Evolutionary conservation across 2,329 filamentous ascomycete genomes (phyloP).

Genomic region (Trichoderma arundinaceum): DNA sequence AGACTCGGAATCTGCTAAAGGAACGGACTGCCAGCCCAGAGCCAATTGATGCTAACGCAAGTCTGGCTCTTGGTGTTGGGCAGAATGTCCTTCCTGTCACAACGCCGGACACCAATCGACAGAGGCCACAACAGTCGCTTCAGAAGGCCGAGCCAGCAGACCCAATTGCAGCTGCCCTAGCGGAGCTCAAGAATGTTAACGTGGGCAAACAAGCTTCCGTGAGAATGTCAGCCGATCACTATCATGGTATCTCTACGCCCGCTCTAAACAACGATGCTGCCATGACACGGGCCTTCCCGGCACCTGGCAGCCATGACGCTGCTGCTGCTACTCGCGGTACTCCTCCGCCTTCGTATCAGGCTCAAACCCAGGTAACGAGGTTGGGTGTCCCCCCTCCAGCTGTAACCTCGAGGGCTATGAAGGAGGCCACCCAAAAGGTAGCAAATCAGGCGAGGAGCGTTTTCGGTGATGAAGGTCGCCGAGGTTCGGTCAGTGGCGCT

Average conservation of each 20-base stretch:
- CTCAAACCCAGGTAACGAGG: conserved; percentile 67
- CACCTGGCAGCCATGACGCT: conserved; percentile 54
- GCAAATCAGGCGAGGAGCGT: conserved; percentile 81
- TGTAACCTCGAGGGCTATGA: conserved; percentile 93
- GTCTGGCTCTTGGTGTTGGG: conserved; percentile 90
- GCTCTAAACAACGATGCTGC: conserved; percentile 58
- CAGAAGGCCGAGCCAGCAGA: conserved; percentile 69
- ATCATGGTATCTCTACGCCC: conserved; percentile 90
- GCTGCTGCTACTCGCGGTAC: conserved; percentile 70
- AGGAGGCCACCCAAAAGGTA: conserved; percentile 90
- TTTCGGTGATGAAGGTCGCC: conserved; percentile 59
- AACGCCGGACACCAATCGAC: conserved; percentile 68
- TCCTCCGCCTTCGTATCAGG: conserved; percentile 86
- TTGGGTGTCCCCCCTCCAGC: conserved; percentile 90
- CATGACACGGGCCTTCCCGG: conserved; percentile 60
- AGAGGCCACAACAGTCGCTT: conserved; percentile 40
- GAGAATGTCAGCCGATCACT: conserved; percentile 93
- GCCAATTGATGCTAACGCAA: conserved; percentile 88
- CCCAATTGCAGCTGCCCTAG: conserved; percentile 89
- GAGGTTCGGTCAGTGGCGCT: conserved; percentile 36
- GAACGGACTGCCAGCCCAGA: conserved; percentile 71
- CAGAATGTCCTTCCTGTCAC: conserved; percentile 96
- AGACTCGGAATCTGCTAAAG: conserved; percentile 45
- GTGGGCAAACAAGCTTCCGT: conserved; percentile 77
- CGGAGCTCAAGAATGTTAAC: conserved; percentile 84